Evolutionary conservation across 192 early-diverging fungal species (phyloP).

Genomic region (Coemansia pectinata): DNA sequence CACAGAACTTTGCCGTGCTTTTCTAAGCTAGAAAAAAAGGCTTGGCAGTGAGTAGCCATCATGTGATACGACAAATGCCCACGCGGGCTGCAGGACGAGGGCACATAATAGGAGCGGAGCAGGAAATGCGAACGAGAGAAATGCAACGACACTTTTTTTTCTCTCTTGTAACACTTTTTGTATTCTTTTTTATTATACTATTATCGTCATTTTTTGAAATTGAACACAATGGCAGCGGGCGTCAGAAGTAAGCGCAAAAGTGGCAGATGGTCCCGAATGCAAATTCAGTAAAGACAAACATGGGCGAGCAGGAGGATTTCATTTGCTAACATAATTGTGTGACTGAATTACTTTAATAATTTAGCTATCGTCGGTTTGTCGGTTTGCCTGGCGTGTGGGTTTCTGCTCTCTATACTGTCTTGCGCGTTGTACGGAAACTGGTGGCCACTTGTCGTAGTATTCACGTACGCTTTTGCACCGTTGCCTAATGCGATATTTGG

Average conservation of each 20-base stretch:
- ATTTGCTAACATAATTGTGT: neutral
- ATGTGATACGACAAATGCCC: neutral
- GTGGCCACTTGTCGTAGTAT: conserved; percentile 93
- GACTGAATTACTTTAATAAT: neutral
- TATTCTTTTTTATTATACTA: neutral
- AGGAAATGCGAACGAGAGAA: neutral
- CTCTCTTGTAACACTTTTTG: neutral
- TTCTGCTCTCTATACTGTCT: conserved; percentile 91
- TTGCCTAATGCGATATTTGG: conserved; percentile 87
- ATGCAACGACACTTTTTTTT: neutral
- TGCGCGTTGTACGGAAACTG: conserved; percentile 95
- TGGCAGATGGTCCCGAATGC: neutral
- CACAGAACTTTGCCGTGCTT: conserved; percentile 44
- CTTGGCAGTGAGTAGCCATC: neutral
- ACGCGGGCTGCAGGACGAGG: neutral
- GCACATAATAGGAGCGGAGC: neutral
- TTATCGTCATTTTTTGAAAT: neutral
- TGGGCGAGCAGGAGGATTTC: neutral
- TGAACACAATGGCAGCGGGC: conserved; percentile 24
- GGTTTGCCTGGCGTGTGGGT: conserved; percentile 88
- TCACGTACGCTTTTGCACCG: conserved; percentile 90
- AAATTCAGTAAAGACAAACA: neutral
- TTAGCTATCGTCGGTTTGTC: conserved; percentile 70
- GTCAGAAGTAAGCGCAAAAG: conserved; percentile 18
- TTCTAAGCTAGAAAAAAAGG: neutral